Percentiles rank a stretch among this genome's conserved stretches.
Evolutionary conservation across 208 protist species (phyloP).

Genomic region (Trichomonas vaginalis): DNA sequence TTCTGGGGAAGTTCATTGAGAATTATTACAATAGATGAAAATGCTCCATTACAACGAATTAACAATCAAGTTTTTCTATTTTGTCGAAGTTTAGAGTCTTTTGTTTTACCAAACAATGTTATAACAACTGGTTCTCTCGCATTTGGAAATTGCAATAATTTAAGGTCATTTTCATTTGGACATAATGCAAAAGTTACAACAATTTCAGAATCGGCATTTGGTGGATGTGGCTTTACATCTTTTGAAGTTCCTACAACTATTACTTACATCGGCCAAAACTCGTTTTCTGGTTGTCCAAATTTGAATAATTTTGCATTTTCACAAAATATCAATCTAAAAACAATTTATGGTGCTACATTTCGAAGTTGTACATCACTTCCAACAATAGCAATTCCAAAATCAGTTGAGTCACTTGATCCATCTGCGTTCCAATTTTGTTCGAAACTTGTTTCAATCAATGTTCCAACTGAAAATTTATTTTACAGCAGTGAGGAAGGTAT

Average conservation of each 20-base stretch:
- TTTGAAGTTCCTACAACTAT: not conserved
- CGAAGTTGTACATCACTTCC: not conserved
- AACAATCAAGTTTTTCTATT: too few species aligned
- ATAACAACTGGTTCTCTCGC: not conserved
- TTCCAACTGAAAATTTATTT: not conserved
- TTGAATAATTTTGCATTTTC: not conserved
- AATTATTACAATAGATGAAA: too few species aligned
- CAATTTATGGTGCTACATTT: not conserved
- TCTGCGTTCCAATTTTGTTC: not conserved
- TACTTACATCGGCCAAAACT: not conserved
- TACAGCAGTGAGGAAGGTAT: not conserved
- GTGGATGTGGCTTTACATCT: not conserved
- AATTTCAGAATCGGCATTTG: not conserved
- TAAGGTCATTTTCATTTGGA: not conserved
- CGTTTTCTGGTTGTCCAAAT: not conserved
- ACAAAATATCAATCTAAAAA: not conserved
- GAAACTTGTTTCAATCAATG: not conserved
- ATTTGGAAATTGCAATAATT: not conserved
- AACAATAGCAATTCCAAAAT: not conserved
- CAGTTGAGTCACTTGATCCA: not conserved
- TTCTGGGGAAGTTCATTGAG: too few species aligned
- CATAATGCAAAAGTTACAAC: not conserved
- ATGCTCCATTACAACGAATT: too few species aligned
- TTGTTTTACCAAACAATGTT: not conserved
- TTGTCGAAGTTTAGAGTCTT: not conserved